Conservation (phyloP, 257 asterid species). For the Solanum piurae region DNA sequence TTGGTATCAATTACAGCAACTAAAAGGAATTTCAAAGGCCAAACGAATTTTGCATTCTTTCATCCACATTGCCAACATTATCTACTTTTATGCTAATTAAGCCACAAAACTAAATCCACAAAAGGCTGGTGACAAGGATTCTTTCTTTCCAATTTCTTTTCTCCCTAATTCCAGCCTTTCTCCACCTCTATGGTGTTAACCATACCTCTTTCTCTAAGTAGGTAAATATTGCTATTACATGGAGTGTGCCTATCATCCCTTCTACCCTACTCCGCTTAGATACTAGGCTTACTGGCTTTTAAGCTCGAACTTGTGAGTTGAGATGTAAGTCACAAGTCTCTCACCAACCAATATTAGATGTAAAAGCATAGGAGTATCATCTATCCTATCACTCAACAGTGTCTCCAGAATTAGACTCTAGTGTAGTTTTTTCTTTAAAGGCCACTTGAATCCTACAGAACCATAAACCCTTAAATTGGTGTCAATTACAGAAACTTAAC, state of each 20-base stretch:
- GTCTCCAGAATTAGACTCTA: not conserved
- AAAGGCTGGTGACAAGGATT: not conserved
- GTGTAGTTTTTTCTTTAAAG: not conserved
- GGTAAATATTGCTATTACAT: not conserved
- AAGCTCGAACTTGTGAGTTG: not conserved
- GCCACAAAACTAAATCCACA: not conserved
- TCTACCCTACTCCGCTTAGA: not conserved
- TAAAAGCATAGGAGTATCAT: not conserved
- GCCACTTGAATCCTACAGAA: not conserved
- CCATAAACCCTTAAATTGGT: not conserved
- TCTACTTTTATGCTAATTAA: not conserved
- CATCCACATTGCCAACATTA: not conserved
- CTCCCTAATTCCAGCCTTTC: not conserved
- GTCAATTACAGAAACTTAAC: not conserved
- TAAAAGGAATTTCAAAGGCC: not conserved
- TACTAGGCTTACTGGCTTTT: not conserved
- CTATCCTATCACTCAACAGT: not conserved
- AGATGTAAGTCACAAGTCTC: not conserved
- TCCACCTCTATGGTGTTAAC: not conserved
- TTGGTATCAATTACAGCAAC: not conserved
- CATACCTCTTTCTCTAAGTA: not conserved
- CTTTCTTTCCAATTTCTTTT: not conserved
- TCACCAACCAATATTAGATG: not conserved
- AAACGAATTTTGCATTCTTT: not conserved
- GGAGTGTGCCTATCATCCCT: not conserved